Conservation (phyloP, 495 filamentous ascomycete genomes). For the Mytilinidion resinicola region DNA sequence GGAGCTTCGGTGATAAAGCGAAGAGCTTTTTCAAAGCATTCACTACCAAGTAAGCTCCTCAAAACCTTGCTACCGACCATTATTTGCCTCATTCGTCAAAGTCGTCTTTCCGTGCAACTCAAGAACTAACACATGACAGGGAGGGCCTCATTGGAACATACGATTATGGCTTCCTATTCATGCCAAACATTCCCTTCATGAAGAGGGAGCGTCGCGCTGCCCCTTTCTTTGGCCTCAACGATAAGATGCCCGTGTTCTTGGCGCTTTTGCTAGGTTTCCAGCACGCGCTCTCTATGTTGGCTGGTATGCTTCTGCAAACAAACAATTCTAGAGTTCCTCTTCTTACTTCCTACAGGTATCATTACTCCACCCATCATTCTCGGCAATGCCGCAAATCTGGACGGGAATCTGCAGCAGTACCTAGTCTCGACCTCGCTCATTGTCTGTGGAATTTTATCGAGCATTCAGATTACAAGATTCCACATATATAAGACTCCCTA, state of each 20-base stretch:
- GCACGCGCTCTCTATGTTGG: conserved; percentile 63
- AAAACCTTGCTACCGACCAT: not conserved
- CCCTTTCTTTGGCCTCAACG: conserved; percentile 85
- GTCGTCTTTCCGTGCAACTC: not conserved
- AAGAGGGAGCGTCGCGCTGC: conserved; percentile 54
- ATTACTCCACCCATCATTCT: conserved; percentile 81
- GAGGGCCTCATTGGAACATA: conserved; percentile 79
- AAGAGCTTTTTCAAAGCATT: conserved; percentile 27
- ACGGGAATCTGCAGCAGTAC: conserved; percentile 58
- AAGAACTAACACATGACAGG: conserved; percentile 29
- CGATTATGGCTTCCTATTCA: conserved; percentile 75
- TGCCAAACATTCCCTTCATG: conserved; percentile 79
- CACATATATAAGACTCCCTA: conserved; percentile 75
- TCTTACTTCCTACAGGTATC: conserved; percentile 38
- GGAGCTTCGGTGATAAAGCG: conserved; percentile 20
- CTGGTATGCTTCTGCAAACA: conserved; percentile 16
- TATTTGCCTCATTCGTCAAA: not conserved
- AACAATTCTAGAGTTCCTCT: too few species aligned
- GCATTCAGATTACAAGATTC: conserved; percentile 79
- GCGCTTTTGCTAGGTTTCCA: conserved; percentile 68
- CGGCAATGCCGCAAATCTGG: conserved; percentile 62
- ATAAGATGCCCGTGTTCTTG: conserved; percentile 72
- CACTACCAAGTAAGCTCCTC: conserved; percentile 28
- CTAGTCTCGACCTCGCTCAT: conserved; percentile 87
- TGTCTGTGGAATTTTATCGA: conserved; percentile 72